A percentile compares a stretch with the other conserved stretches of the same genome.
Conservation (phyloP, 1,284 basidiomycete species). For the Moesziomyces sp. region DNA sequence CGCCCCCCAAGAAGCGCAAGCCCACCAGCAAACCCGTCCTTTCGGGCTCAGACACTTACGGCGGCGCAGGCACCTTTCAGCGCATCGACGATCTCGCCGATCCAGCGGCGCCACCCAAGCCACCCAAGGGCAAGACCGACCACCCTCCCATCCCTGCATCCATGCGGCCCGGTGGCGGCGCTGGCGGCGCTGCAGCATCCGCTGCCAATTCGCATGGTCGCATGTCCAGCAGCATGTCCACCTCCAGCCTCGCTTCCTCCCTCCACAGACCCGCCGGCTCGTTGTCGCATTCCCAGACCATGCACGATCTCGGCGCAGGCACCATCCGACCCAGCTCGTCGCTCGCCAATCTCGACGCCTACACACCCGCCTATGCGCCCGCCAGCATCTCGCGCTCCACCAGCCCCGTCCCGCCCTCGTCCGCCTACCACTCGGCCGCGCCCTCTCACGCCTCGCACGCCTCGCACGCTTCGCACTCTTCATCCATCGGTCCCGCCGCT, state of each 20-base stretch:
- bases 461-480: not conserved
- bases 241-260: constrained; percentile 29
- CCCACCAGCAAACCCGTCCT: constrained; percentile 38
- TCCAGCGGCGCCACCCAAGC: constrained; percentile 34
- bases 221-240: constrained; percentile 46
- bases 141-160: constrained; percentile 54
- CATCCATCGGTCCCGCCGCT: constrained; percentile 17
- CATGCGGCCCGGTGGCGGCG: constrained; percentile 47
- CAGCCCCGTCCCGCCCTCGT: constrained; percentile 49
- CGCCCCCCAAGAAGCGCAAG: constrained; percentile 59
- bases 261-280: constrained; percentile 23
- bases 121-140: constrained; percentile 21
- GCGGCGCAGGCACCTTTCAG: constrained; percentile 59
- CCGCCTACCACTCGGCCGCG: constrained; percentile 13
- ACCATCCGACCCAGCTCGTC: constrained; percentile 59
- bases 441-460: not conserved
- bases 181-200: constrained; percentile 3
- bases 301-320: constrained; percentile 48
- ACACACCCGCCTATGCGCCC: constrained; percentile 62
- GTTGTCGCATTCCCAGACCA: constrained; percentile 35
- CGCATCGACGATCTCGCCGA: constrained; percentile 48
- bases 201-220: constrained; percentile 15
- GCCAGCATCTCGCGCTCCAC: constrained; percentile 44
- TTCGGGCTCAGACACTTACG: constrained; percentile 50
- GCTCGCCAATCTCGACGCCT: constrained; percentile 57